These are phyloP conservation scores for Vitis rupestris DNA, from an alignment of 164 flowering plant species.

Conservation along the genomic window DNA sequence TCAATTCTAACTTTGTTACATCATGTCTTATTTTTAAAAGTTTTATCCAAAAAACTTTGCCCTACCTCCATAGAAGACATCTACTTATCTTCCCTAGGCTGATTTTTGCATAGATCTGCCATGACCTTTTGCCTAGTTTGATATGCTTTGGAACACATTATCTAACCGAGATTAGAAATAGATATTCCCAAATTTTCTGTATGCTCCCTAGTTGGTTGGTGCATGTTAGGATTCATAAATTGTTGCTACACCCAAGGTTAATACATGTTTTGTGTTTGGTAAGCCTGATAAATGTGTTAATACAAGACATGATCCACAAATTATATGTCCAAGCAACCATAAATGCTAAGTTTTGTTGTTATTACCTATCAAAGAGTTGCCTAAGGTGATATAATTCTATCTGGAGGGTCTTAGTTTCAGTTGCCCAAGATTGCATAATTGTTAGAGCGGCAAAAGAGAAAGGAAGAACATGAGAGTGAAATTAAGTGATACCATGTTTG, in stretches of 20 bases:
- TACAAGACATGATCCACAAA: not conserved
- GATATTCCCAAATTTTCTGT: too few species aligned
- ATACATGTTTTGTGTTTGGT: too few species aligned
- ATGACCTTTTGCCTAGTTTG: not conserved
- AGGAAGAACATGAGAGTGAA: too few species aligned
- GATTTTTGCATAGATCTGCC: not conserved
- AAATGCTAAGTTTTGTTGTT: not conserved
- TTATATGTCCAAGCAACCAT: not conserved
- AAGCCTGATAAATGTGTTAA: not conserved
- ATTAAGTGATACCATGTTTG: constrained; percentile 9
- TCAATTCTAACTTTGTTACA: too few species aligned
- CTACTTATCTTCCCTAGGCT: not conserved
- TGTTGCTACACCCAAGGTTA: not conserved
- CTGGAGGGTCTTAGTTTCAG: constrained; percentile 12
- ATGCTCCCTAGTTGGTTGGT: too few species aligned
- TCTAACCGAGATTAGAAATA: too few species aligned
- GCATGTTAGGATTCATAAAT: not conserved
- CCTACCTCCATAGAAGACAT: too few species aligned
- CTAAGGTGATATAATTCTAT: constrained; percentile 19
- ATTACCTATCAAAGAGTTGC: constrained; percentile 5
- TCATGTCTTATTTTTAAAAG: too few species aligned
- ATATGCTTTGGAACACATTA: not conserved
- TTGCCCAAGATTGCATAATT: constrained; percentile 2
- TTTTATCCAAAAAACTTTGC: too few species aligned
- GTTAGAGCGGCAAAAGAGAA: not conserved